A percentile compares a stretch with the other conserved stretches of the same genome.
These are phyloP conservation scores for Arthrobotrys megalospora DNA, from an alignment of 2,329 filamentous ascomycete genomes.

Conservation along the genomic window DNA sequence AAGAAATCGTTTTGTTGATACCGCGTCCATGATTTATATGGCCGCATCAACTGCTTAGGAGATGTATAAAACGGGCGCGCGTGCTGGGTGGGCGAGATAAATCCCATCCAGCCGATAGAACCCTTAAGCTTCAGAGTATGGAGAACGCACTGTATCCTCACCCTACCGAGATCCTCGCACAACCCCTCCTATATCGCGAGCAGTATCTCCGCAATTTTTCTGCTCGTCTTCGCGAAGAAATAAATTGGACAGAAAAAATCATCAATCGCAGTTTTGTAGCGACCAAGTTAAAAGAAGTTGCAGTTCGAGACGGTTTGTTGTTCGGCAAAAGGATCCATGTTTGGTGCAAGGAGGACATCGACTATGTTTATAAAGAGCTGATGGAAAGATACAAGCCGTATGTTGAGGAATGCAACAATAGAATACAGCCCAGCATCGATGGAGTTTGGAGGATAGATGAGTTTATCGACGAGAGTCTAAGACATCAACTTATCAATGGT, in stretches of 20 bases:
- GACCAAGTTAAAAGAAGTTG: background rate
- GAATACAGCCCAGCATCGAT: constrained; percentile 33
- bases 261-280: background rate
- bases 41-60: too few relatives aligned
- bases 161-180: background rate
- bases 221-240: background rate
- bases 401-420: background rate
- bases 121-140: background rate
- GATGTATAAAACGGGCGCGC: too few relatives aligned
- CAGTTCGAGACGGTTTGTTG: background rate
- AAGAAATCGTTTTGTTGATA: too few relatives aligned
- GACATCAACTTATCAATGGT: constrained; percentile 23
- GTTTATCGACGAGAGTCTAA: constrained; percentile 23
- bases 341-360: background rate
- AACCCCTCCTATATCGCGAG: background rate
- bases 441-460: constrained; percentile 40
- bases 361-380: constrained; percentile 12
- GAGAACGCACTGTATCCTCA: background rate
- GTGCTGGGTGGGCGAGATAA: too few relatives aligned
- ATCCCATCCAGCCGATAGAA: too few relatives aligned
- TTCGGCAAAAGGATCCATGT: background rate
- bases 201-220: constrained; percentile 17
- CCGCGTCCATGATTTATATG: too few relatives aligned
- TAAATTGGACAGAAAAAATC: constrained; percentile 3
- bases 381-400: constrained; percentile 12